phyloP scores from a whole-genome alignment of 208 protist species.

The Trypanosomatidae sp. region DNA sequence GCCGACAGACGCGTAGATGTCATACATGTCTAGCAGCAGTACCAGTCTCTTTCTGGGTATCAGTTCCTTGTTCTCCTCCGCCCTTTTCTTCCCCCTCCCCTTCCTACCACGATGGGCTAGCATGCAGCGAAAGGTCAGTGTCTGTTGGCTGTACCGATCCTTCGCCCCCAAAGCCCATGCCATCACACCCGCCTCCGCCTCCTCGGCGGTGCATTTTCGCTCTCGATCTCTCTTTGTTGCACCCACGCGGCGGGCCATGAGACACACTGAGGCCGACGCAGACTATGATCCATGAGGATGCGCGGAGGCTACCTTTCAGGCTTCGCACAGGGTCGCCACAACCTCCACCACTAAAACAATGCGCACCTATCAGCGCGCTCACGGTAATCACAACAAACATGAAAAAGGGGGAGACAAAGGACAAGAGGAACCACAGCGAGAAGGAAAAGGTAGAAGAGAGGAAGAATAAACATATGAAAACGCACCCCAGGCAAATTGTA shows the following conservation, averaged over 20 bases:
- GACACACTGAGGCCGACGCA: not conserved
- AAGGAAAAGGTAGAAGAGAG: not conserved
- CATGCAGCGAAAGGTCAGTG: not conserved
- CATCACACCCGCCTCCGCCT: not conserved
- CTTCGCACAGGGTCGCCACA: not conserved
- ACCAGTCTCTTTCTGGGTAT: not conserved
- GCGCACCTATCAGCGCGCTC: slow-evolving; percentile 1
- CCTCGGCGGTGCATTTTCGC: not conserved
- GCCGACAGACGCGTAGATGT: not conserved
- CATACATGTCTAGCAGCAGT: not conserved
- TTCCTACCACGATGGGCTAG: not conserved
- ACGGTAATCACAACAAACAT: not conserved
- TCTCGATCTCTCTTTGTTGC: not conserved
- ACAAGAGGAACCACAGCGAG: not conserved
- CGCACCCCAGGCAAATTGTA: not conserved
- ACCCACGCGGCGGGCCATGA: not conserved
- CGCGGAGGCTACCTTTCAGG: not conserved
- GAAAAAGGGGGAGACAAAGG: not conserved
- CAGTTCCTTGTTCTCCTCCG: not conserved
- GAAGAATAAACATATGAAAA: not conserved
- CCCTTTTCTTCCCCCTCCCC: not conserved
- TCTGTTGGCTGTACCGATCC: too few relatives aligned
- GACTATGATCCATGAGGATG: not conserved
- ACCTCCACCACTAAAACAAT: not conserved
- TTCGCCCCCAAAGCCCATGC: not conserved